Percentiles rank a stretch among this genome's conserved stretches.
Evolutionary conservation across 108 stramenopile genomes (phyloP).

Genomic region (Discostella stelligeroides): DNA sequence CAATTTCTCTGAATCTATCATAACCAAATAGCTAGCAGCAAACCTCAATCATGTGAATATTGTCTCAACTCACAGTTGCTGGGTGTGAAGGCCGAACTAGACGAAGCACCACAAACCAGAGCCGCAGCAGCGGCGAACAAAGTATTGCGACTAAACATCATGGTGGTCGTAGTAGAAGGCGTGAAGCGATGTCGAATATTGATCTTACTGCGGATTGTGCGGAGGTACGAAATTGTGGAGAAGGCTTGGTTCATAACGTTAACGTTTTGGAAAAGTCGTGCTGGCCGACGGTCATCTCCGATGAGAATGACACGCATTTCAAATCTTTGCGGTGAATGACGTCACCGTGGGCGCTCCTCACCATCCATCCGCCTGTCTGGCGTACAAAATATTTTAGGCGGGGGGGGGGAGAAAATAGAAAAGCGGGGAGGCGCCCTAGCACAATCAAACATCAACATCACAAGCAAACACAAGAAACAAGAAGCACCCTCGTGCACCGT

Average conservation of each 20-base stretch:
- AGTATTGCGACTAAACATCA: conserved; percentile 45
- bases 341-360: not conserved
- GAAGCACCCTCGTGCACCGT: no score
- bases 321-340: not conserved
- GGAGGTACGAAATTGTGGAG: not conserved
- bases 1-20: no score
- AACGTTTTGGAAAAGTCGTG: not conserved
- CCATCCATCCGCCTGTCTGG: no score
- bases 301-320: not conserved
- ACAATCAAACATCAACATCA: no score
- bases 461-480: no score
- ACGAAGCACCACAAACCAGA: conserved; percentile 35
- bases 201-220: not conserved
- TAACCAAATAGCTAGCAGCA: not conserved
- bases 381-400: no score
- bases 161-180: conserved; percentile 25
- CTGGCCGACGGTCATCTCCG: conserved; percentile 4
- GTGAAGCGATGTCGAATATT: not conserved
- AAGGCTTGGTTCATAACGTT: not conserved
- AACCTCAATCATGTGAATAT: not conserved
- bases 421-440: no score
- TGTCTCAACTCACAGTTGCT: conserved; percentile 34
- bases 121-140: conserved; percentile 45
- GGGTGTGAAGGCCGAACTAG: conserved; percentile 41
- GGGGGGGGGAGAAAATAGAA: no score